Evolutionary conservation across 768 basidiomycete species (phyloP).

Genomic region (Hygrocybe coccinea): DNA sequence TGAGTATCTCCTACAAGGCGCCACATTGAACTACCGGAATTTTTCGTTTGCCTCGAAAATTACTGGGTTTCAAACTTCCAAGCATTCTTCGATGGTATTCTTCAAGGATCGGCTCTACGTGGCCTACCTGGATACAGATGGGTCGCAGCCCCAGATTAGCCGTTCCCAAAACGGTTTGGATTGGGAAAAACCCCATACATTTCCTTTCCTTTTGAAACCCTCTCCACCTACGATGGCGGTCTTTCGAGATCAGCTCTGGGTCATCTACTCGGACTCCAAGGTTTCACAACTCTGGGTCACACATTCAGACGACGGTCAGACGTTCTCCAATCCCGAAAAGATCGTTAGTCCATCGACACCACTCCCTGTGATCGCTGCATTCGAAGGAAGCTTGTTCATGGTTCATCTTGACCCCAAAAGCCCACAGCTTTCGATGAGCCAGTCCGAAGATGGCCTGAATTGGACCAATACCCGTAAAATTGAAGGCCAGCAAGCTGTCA

Average conservation of each 20-base stretch:
- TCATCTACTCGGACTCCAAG: slow-evolving; percentile 3
- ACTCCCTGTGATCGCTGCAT: neutral
- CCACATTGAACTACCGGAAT: slow-evolving; percentile 4
- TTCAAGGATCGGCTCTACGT: neutral
- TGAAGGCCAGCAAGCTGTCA: neutral
- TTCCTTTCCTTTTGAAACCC: neutral
- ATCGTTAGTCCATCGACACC: neutral
- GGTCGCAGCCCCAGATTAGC: neutral
- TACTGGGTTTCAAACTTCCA: neutral
- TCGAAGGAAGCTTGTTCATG: neutral
- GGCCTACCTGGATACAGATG: neutral
- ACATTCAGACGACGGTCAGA: slow-evolving; percentile 4
- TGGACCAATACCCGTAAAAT: neutral
- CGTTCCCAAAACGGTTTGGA: slow-evolving; percentile 5
- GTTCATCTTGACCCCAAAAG: neutral
- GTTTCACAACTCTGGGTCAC: slow-evolving; percentile 2
- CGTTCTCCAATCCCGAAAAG: neutral
- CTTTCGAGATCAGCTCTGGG: slow-evolving; percentile 6
- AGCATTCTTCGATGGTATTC: neutral
- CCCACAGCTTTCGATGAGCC: slow-evolving; percentile 3
- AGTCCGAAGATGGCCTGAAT: neutral
- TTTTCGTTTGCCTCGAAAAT: neutral
- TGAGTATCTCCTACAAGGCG: slow-evolving; percentile 5
- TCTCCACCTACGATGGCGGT: neutral
- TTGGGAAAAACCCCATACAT: neutral